These are phyloP conservation scores for Penicillium decumbens DNA, from an alignment of 2,329 filamentous ascomycete species.

Conservation along the genomic window DNA sequence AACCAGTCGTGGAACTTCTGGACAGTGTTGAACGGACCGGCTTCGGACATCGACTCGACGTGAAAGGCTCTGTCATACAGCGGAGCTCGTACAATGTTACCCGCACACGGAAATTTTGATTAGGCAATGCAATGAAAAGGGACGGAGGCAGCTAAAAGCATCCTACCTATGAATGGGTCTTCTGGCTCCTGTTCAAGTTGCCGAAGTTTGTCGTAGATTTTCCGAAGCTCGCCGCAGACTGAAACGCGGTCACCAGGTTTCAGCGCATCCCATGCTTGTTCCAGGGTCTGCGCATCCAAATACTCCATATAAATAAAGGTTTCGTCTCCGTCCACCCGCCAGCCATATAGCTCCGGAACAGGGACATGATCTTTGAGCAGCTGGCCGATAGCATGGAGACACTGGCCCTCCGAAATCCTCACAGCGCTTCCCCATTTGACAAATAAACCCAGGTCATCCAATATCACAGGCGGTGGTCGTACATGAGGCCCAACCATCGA, in stretches of 20 bases:
- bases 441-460: neutral
- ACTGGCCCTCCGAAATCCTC: neutral
- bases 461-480: neutral
- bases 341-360: neutral
- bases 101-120: neutral
- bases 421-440: neutral
- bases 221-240: neutral
- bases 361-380: neutral
- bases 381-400: neutral
- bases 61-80: constrained; percentile 15
- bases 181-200: neutral
- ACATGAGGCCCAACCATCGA: neutral
- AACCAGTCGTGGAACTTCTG: constrained; percentile 35
- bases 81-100: neutral
- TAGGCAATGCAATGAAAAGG: neutral
- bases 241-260: neutral
- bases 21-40: constrained; percentile 29
- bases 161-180: neutral
- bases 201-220: neutral
- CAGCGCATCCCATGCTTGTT: neutral
- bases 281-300: neutral
- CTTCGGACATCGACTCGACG: constrained; percentile 15
- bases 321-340: neutral
- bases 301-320: neutral
- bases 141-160: neutral